A percentile compares a stretch with the other conserved stretches of the same genome.
phyloP scores from a whole-genome alignment of 2,329 filamentous ascomycete species.

The Penicillium glabrum region DNA sequence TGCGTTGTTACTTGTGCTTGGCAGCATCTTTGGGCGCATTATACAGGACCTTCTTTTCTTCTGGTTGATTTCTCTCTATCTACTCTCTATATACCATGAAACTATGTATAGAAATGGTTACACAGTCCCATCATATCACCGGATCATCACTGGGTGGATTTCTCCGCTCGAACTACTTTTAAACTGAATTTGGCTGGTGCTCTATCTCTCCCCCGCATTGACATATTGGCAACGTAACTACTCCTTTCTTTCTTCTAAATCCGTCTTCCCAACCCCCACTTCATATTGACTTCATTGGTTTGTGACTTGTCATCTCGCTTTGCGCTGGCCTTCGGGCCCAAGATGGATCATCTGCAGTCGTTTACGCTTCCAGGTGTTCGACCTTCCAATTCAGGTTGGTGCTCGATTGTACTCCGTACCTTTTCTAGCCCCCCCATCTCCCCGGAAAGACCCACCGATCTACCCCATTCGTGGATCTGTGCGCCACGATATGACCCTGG shows the following conservation, averaged over 20 bases:
- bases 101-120: not conserved
- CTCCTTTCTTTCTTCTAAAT: slow-evolving; percentile 23
- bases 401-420: not conserved
- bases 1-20: slow-evolving; percentile 1
- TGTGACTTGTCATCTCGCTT: slow-evolving; percentile 1
- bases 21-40: slow-evolving; percentile 17
- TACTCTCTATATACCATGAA: not conserved
- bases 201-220: slow-evolving; percentile 7
- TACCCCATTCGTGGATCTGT: not conserved
- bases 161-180: not conserved
- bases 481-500: not conserved
- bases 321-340: slow-evolving; percentile 19
- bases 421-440: not conserved
- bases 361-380: slow-evolving; percentile 15
- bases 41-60: not conserved
- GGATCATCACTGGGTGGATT: not conserved
- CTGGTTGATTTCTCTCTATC: not conserved
- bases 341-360: slow-evolving; percentile 25
- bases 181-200: slow-evolving; percentile 17
- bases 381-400: slow-evolving; percentile 28
- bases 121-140: not conserved
- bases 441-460: slow-evolving; percentile 1
- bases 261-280: slow-evolving; percentile 11
- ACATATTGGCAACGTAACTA: slow-evolving; percentile 20
- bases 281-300: slow-evolving; percentile 13